A percentile compares a stretch with the other conserved stretches of the same genome.
These are phyloP conservation scores for Amanita polypyramis DNA, from an alignment of 768 basidiomycete species.

Conservation along the genomic window DNA sequence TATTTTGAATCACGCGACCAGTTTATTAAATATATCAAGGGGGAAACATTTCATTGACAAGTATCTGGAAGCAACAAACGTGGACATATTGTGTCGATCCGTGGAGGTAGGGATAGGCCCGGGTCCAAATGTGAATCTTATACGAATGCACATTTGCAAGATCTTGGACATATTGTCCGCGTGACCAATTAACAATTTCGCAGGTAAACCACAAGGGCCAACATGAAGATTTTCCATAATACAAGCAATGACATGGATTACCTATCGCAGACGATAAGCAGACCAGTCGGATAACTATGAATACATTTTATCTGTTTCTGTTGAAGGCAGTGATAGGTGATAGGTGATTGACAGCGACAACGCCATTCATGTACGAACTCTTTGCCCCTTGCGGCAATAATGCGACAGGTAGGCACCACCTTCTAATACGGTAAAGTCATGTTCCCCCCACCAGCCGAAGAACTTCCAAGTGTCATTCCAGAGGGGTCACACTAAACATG, in stretches of 20 bases:
- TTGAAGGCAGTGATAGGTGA: too few relatives aligned
- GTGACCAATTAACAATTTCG: conserved; percentile 57
- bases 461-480: conserved; percentile 60
- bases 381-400: background rate
- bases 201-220: conserved; percentile 71
- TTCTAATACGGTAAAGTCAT: conserved; percentile 80
- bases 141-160: conserved; percentile 62
- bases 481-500: conserved; percentile 41
- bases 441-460: conserved; percentile 56
- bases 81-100: conserved; percentile 51
- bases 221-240: conserved; percentile 55
- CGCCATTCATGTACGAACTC: background rate
- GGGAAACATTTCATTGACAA: background rate
- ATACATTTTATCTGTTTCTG: too few relatives aligned
- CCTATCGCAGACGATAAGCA: conserved; percentile 28
- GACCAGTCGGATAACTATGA: too few relatives aligned
- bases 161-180: conserved; percentile 86
- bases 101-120: conserved; percentile 54
- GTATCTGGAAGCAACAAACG: conserved; percentile 1
- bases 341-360: background rate
- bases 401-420: conserved; percentile 28
- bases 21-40: background rate
- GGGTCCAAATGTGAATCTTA: conserved; percentile 79
- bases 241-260: conserved; percentile 73
- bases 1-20: background rate